phyloP scores from a whole-genome alignment of 805 yeast genomes.

The Spencermartinsiella europaea region DNA sequence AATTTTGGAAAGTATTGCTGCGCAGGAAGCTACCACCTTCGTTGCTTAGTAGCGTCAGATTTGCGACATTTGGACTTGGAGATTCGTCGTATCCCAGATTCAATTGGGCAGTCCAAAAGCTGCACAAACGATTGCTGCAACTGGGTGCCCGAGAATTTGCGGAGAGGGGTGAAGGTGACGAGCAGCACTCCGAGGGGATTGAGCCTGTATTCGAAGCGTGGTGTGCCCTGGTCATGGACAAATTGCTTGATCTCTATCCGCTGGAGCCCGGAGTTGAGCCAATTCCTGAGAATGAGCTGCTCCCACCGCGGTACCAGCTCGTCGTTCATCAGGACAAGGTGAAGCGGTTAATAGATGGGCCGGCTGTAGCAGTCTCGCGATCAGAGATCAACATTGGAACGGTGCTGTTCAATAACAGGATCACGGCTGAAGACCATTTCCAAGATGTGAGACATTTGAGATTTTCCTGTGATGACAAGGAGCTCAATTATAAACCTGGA shows the following conservation, averaged over 20 bases:
- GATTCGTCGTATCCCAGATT: constrained; percentile 87
- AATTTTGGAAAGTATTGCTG: constrained; percentile 70
- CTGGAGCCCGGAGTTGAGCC: constrained; percentile 22
- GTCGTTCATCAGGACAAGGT: constrained; percentile 28
- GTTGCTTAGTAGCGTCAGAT: constrained; percentile 53
- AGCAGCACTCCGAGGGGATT: constrained; percentile 61
- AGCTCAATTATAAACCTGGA: constrained; percentile 57
- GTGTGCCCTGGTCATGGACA: constrained; percentile 47
- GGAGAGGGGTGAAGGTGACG: constrained; percentile 84
- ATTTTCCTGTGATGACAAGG: constrained; percentile 32
- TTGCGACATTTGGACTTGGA: constrained; percentile 85
- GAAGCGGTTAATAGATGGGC: constrained; percentile 27
- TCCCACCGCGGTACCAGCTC: constrained; percentile 36
- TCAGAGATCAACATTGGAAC: constrained; percentile 36
- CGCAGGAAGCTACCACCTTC: constrained; percentile 58
- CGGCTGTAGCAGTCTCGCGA: not conserved
- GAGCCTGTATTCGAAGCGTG: constrained; percentile 77
- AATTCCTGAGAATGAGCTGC: constrained; percentile 33
- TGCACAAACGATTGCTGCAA: constrained; percentile 73
- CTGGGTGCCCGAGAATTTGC: constrained; percentile 74
- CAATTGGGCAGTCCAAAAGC: constrained; percentile 80
- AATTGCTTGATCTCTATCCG: constrained; percentile 25
- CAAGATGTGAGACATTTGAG: constrained; percentile 78
- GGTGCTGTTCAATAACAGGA: constrained; percentile 47
- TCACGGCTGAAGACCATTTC: constrained; percentile 71